Evolutionary conservation across 2,329 filamentous ascomycete genomes (phyloP), one percentile per base, ranked within the genome.

Genomic region (Coniochaeta hoffmannii): DNA sequence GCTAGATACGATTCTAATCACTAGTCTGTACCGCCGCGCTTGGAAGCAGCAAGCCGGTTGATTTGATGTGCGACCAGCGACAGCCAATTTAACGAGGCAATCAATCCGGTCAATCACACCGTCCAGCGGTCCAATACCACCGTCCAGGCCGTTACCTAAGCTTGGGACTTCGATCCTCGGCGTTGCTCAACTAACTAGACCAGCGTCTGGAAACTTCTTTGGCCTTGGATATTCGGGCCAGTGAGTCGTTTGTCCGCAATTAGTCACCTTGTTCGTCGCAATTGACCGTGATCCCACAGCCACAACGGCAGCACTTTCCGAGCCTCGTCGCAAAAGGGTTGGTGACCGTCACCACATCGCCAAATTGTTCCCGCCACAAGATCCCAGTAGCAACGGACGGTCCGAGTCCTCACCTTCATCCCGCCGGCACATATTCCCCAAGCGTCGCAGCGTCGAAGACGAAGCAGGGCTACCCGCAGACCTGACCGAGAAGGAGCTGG

Each of bases 291-390:
- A 17, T 36, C 7, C 35, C 35, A n/a, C 35, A 36, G 35, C 35
- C 19, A 36, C 35, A 12, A 36, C 35, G 19, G 4, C 35, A 5
- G 17, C 17, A 41, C 12, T 41, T 19, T 36, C 34, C n/a, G 36
- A 41, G 36, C 36, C 36, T 41, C 15, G 36, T 22, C 17, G 36
- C 17, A 41, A 9, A 44, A 46, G 41, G 41, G 41, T 28, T 46
- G 41, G 41, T 46, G 41, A 46, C 41, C 41, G n/a, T 46, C 49
- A 30, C 55, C 55, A 60, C 64, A 57, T 68, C 71, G 68, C 69
- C 76, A 80, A 71, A 72, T 74, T 78, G 77, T 78, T 75, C 67
- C 68, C 70, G 62, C 68, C 66, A 65, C 73, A 69, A 67, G 70
- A 75, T 62, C 63, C 69, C 64, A 71, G 68, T 65, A 71, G 69